Percentiles rank a stretch among this genome's conserved stretches.
Conservation (phyloP, 768 basidiomycete species). For the Steccherinum ochraceum region DNA sequence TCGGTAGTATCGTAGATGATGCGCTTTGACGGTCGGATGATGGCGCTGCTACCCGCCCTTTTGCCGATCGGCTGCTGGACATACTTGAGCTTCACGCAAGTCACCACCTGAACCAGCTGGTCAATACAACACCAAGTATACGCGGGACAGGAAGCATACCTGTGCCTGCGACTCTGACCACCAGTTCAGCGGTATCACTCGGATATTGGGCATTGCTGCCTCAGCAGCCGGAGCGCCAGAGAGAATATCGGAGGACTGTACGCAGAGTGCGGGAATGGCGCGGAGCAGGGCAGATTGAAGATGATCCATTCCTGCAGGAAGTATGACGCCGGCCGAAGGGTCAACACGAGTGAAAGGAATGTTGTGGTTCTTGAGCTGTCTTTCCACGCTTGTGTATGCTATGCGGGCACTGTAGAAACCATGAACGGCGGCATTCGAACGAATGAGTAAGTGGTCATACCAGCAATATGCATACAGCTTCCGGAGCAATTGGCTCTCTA, state of each 20-base stretch:
- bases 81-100: conserved; percentile 86
- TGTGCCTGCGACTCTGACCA: conserved; percentile 79
- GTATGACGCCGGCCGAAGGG: conserved; percentile 35
- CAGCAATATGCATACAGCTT: conserved; percentile 87
- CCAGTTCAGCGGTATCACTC: conserved; percentile 86
- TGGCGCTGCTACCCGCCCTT: conserved; percentile 43
- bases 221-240: conserved; percentile 83
- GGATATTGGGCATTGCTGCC: conserved; percentile 89
- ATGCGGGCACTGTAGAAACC: conserved; percentile 63
- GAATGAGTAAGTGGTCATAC: conserved; percentile 33
- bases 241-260: conserved; percentile 75
- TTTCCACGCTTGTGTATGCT: conserved; percentile 84
- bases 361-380: conserved; percentile 74
- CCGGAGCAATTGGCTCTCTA: conserved; percentile 67
- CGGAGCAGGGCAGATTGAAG: conserved; percentile 69
- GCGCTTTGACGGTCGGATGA: conserved; percentile 79
- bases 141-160: conserved; percentile 12
- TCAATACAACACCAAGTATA: background rate
- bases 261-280: conserved; percentile 78
- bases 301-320: conserved; percentile 42
- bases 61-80: conserved; percentile 83
- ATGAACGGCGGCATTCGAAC: background rate
- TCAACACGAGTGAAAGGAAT: conserved; percentile 77
- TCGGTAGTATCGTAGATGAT: conserved; percentile 88
- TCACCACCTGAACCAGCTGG: conserved; percentile 53